These are phyloP conservation scores for Fusarium sarcochroum DNA, from an alignment of 2,329 filamentous ascomycete species.

Conservation along the genomic window DNA sequence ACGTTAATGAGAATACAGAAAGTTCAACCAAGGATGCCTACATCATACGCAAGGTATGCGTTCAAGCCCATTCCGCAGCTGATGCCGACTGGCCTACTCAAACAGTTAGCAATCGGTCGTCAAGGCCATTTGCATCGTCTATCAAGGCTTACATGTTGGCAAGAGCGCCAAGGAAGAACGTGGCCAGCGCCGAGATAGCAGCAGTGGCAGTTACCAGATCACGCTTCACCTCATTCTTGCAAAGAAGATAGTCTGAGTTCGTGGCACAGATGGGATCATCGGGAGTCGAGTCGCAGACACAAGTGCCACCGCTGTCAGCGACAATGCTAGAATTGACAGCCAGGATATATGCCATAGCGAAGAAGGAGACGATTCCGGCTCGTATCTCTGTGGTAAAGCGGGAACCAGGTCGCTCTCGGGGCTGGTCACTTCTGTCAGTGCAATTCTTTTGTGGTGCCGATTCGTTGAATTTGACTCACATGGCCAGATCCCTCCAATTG, in stretches of 20 bases:
- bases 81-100: background rate
- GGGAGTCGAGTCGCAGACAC: constrained; percentile 73
- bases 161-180: constrained; percentile 85
- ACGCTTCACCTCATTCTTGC: constrained; percentile 74
- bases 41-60: constrained; percentile 82
- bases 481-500: constrained; percentile 85
- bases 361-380: constrained; percentile 84
- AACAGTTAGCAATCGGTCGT: constrained; percentile 14
- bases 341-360: constrained; percentile 70
- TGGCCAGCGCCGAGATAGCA: constrained; percentile 82
- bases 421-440: constrained; percentile 57
- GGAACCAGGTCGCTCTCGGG: constrained; percentile 78
- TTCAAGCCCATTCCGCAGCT: constrained; percentile 68
- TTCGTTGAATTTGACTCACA: constrained; percentile 64
- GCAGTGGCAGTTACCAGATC: constrained; percentile 88
- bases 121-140: constrained; percentile 9
- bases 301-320: constrained; percentile 79
- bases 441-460: background rate
- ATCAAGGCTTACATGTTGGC: constrained; percentile 74
- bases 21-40: background rate
- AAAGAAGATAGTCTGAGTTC: constrained; percentile 73
- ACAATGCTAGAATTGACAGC: constrained; percentile 66
- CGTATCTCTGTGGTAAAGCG: constrained; percentile 87
- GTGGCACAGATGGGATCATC: constrained; percentile 63
- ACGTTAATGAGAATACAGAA: background rate